Conservation (phyloP, 257 asterid species). For the Sherardia arvensis region DNA sequence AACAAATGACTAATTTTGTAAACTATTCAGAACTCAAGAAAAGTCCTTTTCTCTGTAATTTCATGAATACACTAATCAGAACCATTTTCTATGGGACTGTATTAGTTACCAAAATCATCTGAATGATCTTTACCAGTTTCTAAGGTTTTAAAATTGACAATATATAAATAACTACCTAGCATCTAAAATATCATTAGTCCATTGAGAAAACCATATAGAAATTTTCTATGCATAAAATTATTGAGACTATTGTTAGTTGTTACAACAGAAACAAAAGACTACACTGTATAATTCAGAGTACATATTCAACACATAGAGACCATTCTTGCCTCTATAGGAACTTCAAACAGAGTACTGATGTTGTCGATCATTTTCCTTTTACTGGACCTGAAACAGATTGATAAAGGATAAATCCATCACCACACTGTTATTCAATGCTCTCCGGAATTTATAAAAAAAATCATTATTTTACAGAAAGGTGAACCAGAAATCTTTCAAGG, state of each 20-base stretch:
- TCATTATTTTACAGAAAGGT: neutral
- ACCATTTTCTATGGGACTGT: neutral
- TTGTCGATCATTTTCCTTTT: constrained; percentile 59
- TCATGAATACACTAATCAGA: neutral
- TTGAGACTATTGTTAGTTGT: neutral
- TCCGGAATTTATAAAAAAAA: neutral
- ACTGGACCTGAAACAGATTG: constrained; percentile 50
- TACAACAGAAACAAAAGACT: neutral
- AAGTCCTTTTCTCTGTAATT: neutral
- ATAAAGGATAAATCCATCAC: neutral
- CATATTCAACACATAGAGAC: constrained; percentile 9
- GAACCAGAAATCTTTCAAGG: neutral
- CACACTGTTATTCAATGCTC: neutral
- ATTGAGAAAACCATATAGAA: neutral
- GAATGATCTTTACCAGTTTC: neutral
- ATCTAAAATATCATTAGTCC: neutral
- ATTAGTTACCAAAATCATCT: neutral
- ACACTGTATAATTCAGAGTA: neutral
- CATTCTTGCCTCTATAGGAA: constrained; percentile 59
- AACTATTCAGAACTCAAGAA: neutral
- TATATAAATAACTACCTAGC: neutral
- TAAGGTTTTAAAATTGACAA: neutral
- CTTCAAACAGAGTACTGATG: constrained; percentile 49
- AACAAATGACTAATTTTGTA: neutral
- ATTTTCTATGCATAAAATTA: neutral